Base-by-base conservation (phyloP, 1,139 yeast species). In the Hanseniaspora gamundiae region DNA sequence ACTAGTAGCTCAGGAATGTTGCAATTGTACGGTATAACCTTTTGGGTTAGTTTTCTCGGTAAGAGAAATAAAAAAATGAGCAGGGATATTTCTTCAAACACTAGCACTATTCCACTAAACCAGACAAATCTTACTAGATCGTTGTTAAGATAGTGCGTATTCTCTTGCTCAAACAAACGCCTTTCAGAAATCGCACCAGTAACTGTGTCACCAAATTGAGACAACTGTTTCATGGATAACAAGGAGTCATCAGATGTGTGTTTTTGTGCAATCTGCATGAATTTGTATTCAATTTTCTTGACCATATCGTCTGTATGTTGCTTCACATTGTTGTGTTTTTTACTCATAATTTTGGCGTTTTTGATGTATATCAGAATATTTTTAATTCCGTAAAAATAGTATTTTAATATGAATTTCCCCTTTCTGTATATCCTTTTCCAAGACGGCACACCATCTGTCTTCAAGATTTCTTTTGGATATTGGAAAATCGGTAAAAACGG, bases 301-400 rank as follows among this genome's bases (percentile, higher is more conserved):
- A 33, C 36, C 11, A 33, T 10, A 8, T 33, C 36, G 5, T 33
- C 16, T 3, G 36, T 33, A 11, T 33, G 14, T 4, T 17, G 36
- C n/a, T 17, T 19, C 6, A 19, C 14, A 17, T 33, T 33, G n/a
- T 19, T 33, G 21, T 33, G 21, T 10, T 33, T 33, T 3, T 14
- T 16, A 9, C n/a, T 4, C 36, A 17, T 33, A 4, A 33, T 11
- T 19, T 33, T 33, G n/a, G 20, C 13, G 14, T 33, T 19, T 17
- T 33, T 33, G 13, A 33, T 8, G 21, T 33, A 33, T 13, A 33
- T 14, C 21, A 33, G 36, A 17, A 33, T 17, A 22, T 33, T 33
- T 11, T 19, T 33, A 22, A 33, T 33, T 19, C 36, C 36, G 36
- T 33, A 33, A 33, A 33, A 33, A 19, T 33, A 33, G 36, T 33